Conservation (phyloP, 345 rosid genomes). For the Anastatica hierochuntica region DNA sequence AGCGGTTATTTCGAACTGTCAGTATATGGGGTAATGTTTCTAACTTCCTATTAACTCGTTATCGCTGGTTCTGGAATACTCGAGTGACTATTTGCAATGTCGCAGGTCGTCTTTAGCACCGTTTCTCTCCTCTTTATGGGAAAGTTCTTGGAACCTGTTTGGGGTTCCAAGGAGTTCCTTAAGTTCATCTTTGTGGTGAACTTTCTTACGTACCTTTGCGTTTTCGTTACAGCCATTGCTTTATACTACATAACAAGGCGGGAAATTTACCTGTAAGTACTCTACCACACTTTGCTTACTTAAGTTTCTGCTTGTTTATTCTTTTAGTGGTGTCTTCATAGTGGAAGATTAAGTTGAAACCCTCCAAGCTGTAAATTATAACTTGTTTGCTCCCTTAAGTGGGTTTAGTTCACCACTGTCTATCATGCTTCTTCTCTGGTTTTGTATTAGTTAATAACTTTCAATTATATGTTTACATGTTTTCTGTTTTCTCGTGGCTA, state of each 20-base stretch:
- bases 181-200: slow-evolving; percentile 83
- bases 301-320: slow-evolving; percentile 2
- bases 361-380: not conserved
- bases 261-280: slow-evolving; percentile 84
- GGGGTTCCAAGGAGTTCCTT: slow-evolving; percentile 96
- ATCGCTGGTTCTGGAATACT: slow-evolving; percentile 2
- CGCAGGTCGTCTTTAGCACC: slow-evolving; percentile 57
- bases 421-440: not conserved
- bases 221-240: slow-evolving; percentile 74
- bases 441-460: not conserved
- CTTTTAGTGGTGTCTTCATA: not conserved
- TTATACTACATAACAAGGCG: slow-evolving; percentile 68
- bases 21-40: slow-evolving; percentile 62
- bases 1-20: slow-evolving; percentile 87
- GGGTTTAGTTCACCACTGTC: not conserved
- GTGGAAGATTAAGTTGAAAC: not conserved
- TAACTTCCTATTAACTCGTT: not conserved
- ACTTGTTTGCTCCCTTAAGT: not conserved
- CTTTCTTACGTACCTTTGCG: slow-evolving; percentile 69
- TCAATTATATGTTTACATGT: not conserved
- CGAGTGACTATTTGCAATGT: slow-evolving; percentile 17
- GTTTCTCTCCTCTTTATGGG: slow-evolving; percentile 85
- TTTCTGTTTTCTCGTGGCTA: slow-evolving; percentile 27
- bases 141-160: slow-evolving; percentile 85
- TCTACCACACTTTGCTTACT: not conserved